These are phyloP conservation scores for Cyclotella choctawhatcheeana DNA, from an alignment of 108 stramenopile genomes.

Conservation along the genomic window DNA sequence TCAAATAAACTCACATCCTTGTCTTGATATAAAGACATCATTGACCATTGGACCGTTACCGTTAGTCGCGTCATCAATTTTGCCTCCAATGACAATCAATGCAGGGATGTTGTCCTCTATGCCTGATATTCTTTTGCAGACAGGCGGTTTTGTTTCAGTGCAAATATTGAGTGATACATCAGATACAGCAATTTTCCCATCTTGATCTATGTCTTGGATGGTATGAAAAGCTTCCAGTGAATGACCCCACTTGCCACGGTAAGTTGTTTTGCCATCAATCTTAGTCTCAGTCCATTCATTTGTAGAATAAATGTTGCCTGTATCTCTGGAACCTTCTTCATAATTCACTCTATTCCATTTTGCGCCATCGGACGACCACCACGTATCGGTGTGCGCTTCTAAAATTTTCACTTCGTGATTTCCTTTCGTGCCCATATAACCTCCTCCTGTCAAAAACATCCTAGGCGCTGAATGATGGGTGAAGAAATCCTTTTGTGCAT, in stretches of 20 bases:
- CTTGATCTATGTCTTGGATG: constrained; percentile 35
- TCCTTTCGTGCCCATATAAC: constrained; percentile 67
- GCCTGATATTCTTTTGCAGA: constrained; percentile 19
- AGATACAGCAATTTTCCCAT: constrained; percentile 13
- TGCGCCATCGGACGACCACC: constrained; percentile 59
- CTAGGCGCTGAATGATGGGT: constrained; percentile 24
- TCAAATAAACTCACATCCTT: constrained; percentile 35
- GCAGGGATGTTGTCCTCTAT: constrained; percentile 32
- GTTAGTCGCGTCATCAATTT: too few relatives aligned
- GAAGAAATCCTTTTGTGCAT: constrained; percentile 18
- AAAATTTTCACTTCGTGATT: constrained; percentile 57
- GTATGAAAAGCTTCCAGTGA: constrained; percentile 53
- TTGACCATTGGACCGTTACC: constrained; percentile 41
- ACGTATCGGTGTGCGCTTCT: constrained; percentile 62
- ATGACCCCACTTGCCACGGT: constrained; percentile 75
- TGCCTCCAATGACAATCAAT: constrained; percentile 58
- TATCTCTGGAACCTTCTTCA: constrained; percentile 55
- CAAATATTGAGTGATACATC: constrained; percentile 23
- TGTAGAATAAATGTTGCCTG: constrained; percentile 59
- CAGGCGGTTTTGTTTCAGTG: constrained; percentile 13
- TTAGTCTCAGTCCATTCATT: constrained; percentile 58
- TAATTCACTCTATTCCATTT: constrained; percentile 60
- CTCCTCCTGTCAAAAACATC: constrained; percentile 71
- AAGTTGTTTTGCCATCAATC: constrained; percentile 44
- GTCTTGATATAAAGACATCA: constrained; percentile 42